Evolutionary conservation across 306 rosid species (phyloP).

Genomic region (Pyrus betulifolia): DNA sequence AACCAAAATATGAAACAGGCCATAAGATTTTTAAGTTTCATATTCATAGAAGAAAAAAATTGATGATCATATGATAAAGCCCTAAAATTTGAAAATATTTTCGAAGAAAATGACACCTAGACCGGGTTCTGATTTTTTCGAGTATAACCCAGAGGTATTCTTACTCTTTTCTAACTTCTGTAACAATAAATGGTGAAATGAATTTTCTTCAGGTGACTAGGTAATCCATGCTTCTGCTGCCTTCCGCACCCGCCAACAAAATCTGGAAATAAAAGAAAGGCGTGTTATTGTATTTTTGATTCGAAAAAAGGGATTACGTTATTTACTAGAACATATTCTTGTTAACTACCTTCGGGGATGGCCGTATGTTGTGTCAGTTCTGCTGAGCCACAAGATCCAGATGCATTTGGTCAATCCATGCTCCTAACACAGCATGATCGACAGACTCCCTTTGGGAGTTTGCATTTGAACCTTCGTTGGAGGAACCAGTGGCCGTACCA

Average conservation of each 20-base stretch:
- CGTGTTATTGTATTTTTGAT: constrained; percentile 16
- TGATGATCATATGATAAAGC: constrained; percentile 27
- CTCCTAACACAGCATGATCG: constrained; percentile 55
- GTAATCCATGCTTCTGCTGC: constrained; percentile 14
- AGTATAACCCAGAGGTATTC: constrained; percentile 30
- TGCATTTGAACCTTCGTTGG: constrained; percentile 37
- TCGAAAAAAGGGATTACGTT: constrained; percentile 19
- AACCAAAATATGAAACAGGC: constrained; percentile 21
- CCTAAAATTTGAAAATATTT: constrained; percentile 45
- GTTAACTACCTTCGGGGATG: constrained; percentile 35
- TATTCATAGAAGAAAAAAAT: constrained; percentile 31
- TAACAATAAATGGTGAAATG: constrained; percentile 29
- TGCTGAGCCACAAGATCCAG: constrained; percentile 73
- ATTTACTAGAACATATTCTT: constrained; percentile 29
- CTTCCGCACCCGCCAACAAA: constrained; percentile 33
- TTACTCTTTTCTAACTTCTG: constrained; percentile 21
- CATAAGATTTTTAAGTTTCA: constrained; percentile 25
- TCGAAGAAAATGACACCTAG: constrained; percentile 33
- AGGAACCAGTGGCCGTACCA: constrained; percentile 28
- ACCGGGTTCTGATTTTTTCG: constrained; percentile 17
- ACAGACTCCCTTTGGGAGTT: constrained; percentile 41
- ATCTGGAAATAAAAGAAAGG: constrained; percentile 17
- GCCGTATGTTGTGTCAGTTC: constrained; percentile 27
- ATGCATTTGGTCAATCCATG: constrained; percentile 60
- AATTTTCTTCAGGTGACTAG: constrained; percentile 23